These are phyloP conservation scores for Zizania latifolia DNA, from an alignment of 176 grass and related monocot species.

Conservation along the genomic window DNA sequence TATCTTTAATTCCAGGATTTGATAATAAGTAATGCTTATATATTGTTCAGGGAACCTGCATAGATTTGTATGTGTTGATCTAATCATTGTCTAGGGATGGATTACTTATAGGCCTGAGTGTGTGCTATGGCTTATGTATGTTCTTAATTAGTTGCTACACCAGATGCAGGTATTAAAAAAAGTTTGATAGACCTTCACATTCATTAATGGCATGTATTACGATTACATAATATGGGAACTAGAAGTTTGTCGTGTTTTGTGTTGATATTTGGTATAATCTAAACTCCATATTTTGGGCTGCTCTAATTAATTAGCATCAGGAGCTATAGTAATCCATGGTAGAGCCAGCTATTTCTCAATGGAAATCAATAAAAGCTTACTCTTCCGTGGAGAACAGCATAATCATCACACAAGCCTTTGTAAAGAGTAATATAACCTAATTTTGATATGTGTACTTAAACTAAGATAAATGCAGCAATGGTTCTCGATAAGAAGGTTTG, in stretches of 20 bases:
- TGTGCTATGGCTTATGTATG: not conserved
- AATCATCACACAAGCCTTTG: not conserved
- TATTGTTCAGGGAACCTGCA: not conserved
- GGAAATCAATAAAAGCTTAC: too few relatives aligned
- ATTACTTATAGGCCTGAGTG: not conserved
- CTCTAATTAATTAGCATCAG: not conserved
- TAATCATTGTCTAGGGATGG: not conserved
- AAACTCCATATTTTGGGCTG: too few relatives aligned
- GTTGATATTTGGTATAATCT: too few relatives aligned
- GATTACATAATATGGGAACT: not conserved
- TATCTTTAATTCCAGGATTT: not conserved
- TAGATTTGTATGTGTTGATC: too few relatives aligned
- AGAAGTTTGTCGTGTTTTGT: too few relatives aligned
- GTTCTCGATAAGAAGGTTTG: conserved; percentile 16
- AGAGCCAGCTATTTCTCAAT: too few relatives aligned
- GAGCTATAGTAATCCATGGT: not conserved
- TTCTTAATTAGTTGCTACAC: not conserved
- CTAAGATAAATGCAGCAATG: not conserved
- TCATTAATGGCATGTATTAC: not conserved
- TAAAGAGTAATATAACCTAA: not conserved
- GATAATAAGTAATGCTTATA: not conserved
- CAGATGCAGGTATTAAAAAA: too few relatives aligned
- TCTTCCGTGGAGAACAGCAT: too few relatives aligned
- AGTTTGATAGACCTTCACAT: not conserved
- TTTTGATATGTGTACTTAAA: not conserved